These are phyloP conservation scores for Murraya koenigii DNA, from an alignment of 345 rosid genomes.

Conservation along the genomic window DNA sequence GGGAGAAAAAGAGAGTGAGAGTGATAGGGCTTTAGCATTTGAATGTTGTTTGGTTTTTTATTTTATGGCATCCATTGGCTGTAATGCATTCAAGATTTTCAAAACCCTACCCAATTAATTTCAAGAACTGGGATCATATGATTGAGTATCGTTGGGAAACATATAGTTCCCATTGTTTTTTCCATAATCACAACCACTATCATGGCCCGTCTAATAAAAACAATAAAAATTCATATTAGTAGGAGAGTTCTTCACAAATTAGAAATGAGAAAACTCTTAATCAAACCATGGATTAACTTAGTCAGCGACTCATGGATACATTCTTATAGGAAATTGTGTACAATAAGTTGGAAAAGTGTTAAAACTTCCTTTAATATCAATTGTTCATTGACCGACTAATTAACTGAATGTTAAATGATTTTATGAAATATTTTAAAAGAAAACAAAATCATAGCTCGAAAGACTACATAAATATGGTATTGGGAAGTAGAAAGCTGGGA, in stretches of 20 bases:
- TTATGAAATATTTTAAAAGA: background rate
- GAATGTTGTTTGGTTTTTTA: constrained; percentile 4
- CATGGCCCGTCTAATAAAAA: background rate
- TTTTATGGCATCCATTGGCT: background rate
- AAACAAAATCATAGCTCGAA: background rate
- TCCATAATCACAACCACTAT: background rate
- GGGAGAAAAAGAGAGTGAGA: background rate
- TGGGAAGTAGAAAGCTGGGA: constrained; percentile 1
- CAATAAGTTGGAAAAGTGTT: background rate
- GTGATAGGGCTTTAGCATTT: background rate
- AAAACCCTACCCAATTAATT: background rate
- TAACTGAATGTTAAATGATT: background rate
- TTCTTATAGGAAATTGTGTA: constrained; percentile 14
- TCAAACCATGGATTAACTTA: background rate
- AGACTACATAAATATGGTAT: background rate
- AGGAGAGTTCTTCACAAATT: background rate
- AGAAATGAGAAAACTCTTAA: too few relatives aligned
- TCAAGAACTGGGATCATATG: background rate
- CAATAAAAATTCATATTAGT: background rate
- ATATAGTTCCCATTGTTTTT: background rate
- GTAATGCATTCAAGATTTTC: background rate
- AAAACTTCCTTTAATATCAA: background rate
- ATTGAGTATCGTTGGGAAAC: background rate
- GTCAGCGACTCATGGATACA: constrained; percentile 4
- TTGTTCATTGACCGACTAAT: constrained; percentile 8